phyloP scores from a whole-genome alignment of 164 flowering plant species.

The Cinnamomum micranthum region DNA sequence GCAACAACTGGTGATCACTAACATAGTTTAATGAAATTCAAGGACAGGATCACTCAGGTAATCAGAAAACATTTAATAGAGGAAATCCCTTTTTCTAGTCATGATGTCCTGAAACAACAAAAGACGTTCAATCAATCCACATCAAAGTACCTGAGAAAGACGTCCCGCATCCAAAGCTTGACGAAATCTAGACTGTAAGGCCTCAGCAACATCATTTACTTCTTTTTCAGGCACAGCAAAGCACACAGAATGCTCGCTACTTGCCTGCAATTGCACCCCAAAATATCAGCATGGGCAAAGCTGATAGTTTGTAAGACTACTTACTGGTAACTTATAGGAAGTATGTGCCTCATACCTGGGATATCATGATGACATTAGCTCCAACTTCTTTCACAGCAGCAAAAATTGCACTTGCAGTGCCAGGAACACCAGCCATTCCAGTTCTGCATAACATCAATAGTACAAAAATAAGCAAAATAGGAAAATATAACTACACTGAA shows the following conservation, averaged over 20 bases:
- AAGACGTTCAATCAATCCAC: neutral
- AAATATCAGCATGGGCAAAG: constrained; percentile 9
- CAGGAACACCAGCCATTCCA: constrained; percentile 99
- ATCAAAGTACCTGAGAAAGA: constrained; percentile 72
- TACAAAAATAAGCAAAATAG: neutral
- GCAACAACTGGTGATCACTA: neutral
- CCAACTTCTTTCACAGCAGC: constrained; percentile 96
- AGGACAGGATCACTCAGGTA: neutral
- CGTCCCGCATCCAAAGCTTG: constrained; percentile 93
- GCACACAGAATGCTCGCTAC: constrained; percentile 99
- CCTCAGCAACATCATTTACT: constrained; percentile 83
- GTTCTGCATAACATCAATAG: constrained; percentile 45
- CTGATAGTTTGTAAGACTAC: neutral
- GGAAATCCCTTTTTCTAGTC: neutral
- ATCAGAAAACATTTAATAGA: neutral
- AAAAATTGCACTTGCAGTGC: constrained; percentile 90
- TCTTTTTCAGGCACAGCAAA: constrained; percentile 99
- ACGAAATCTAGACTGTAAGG: constrained; percentile 73
- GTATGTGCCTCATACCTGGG: constrained; percentile 52
- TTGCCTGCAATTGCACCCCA: constrained; percentile 54
- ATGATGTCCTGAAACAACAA: neutral
- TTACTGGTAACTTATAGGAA: neutral
- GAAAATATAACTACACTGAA: neutral
- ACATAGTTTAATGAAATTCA: neutral
- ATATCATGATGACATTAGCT: constrained; percentile 98